phyloP scores from a whole-genome alignment of 495 filamentous ascomycete genomes.

The Lasiosphaeris hirsuta region DNA sequence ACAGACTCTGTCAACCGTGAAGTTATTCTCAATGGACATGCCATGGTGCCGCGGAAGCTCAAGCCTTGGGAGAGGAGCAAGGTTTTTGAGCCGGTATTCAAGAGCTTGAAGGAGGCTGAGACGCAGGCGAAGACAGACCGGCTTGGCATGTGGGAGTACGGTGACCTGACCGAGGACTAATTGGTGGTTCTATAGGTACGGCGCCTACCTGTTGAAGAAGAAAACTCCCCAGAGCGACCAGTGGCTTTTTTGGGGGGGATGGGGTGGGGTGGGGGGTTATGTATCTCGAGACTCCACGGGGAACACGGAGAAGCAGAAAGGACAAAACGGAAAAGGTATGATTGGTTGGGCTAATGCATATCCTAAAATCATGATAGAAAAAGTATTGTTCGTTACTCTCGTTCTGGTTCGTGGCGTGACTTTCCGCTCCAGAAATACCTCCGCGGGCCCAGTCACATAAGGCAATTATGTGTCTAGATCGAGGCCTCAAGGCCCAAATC shows the following conservation, averaged over 20 bases:
- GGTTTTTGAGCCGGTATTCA: slow-evolving; percentile 66
- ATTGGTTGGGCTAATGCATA: background rate
- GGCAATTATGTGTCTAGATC: background rate
- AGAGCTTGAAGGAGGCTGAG: slow-evolving; percentile 63
- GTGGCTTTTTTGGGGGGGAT: too few species aligned
- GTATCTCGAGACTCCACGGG: background rate
- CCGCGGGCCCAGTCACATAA: background rate
- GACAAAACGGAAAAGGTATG: slow-evolving; percentile 2
- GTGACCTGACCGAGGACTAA: slow-evolving; percentile 87
- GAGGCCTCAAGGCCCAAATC: too few species aligned
- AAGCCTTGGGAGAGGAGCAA: slow-evolving; percentile 77
- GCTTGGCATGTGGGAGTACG: slow-evolving; percentile 96
- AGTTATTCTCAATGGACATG: slow-evolving; percentile 75
- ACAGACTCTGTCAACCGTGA: slow-evolving; percentile 80
- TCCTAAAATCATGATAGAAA: slow-evolving; percentile 3
- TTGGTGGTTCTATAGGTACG: background rate
- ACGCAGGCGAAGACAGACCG: slow-evolving; percentile 70
- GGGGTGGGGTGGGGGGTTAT: too few species aligned
- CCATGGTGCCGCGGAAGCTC: slow-evolving; percentile 84
- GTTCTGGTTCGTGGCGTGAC: background rate
- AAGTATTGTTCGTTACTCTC: background rate
- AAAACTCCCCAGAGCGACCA: too few species aligned
- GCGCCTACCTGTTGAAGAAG: background rate
- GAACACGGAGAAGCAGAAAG: background rate
- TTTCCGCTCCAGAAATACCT: too few species aligned